Evolutionary conservation across 176 grass and related monocot genomes (phyloP).

Genomic region (Olyra latifolia): DNA sequence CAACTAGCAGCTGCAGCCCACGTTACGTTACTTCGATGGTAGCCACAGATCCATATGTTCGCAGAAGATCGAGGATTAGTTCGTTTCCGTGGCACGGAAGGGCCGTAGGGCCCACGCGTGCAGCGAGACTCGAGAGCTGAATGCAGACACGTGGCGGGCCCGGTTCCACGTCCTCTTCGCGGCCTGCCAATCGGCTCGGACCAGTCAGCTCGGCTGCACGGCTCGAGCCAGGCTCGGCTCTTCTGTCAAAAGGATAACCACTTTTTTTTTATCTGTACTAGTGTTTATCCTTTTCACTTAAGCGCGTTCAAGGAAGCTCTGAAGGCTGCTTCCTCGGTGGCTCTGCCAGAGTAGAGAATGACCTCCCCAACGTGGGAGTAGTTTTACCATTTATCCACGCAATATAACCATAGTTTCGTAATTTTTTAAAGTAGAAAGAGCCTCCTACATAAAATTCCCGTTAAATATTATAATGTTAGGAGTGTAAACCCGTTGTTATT

Average conservation of each 20-base stretch:
- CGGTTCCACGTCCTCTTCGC: background rate
- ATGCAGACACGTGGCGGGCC: slow-evolving; percentile 18
- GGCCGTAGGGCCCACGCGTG: background rate
- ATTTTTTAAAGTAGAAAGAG: too few relatives aligned
- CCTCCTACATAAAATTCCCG: too few relatives aligned
- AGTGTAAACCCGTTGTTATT: too few relatives aligned
- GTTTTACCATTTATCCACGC: background rate
- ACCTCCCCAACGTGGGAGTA: background rate
- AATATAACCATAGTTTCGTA: background rate
- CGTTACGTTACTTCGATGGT: background rate
- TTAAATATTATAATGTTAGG: too few relatives aligned
- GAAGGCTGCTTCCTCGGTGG: background rate
- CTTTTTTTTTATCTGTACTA: background rate
- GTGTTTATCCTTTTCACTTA: background rate
- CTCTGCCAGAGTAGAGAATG: background rate
- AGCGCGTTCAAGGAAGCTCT: background rate
- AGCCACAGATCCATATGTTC: background rate
- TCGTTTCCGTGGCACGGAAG: slow-evolving; percentile 8
- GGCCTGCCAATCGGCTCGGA: background rate
- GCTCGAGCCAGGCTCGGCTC: background rate
- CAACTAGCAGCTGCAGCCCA: too few relatives aligned
- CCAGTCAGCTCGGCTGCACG: background rate
- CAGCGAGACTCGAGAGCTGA: background rate
- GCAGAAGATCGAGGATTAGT: background rate
- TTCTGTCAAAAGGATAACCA: background rate